A percentile compares a stretch with the other conserved stretches of the same genome.
Evolutionary conservation across 768 basidiomycete genomes (phyloP).

Genomic region (Lactarius hatsudake): DNA sequence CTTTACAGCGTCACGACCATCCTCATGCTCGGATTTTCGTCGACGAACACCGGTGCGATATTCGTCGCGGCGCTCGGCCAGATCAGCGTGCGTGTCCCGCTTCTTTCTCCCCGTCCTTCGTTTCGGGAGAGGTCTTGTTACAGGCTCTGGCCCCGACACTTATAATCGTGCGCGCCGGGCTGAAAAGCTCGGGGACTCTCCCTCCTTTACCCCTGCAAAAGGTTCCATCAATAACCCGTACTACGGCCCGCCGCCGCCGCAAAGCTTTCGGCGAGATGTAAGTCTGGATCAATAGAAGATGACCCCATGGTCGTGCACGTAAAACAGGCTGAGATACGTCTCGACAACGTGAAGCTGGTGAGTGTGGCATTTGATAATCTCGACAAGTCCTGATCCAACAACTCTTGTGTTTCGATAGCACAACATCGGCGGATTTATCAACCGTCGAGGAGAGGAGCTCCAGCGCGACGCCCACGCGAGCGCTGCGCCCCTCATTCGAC

Average conservation of each 20-base stretch:
- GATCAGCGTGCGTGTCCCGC: constrained; percentile 14
- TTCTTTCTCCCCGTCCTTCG: neutral
- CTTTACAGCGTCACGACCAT: constrained; percentile 13
- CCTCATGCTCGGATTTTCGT: constrained; percentile 15
- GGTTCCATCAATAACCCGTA: constrained; percentile 1
- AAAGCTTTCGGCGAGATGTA: neutral
- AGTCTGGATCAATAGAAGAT: neutral
- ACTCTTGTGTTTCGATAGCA: neutral
- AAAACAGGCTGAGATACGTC: constrained; percentile 7
- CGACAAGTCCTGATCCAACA: neutral
- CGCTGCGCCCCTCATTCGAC: neutral
- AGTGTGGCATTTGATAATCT: neutral
- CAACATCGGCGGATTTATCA: neutral
- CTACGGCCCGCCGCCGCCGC: neutral
- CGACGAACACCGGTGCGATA: constrained; percentile 7
- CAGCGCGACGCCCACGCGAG: neutral
- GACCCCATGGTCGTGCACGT: constrained; percentile 1
- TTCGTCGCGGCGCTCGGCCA: constrained; percentile 13
- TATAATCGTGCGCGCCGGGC: constrained; percentile 13
- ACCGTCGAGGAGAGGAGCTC: neutral
- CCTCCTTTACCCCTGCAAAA: neutral
- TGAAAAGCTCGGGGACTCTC: neutral
- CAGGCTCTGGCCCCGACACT: constrained; percentile 20
- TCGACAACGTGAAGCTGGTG: neutral
- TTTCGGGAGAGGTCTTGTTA: neutral